Conservation (phyloP, 495 filamentous ascomycete genomes). For the Lineolata rhizophorae region DNA sequence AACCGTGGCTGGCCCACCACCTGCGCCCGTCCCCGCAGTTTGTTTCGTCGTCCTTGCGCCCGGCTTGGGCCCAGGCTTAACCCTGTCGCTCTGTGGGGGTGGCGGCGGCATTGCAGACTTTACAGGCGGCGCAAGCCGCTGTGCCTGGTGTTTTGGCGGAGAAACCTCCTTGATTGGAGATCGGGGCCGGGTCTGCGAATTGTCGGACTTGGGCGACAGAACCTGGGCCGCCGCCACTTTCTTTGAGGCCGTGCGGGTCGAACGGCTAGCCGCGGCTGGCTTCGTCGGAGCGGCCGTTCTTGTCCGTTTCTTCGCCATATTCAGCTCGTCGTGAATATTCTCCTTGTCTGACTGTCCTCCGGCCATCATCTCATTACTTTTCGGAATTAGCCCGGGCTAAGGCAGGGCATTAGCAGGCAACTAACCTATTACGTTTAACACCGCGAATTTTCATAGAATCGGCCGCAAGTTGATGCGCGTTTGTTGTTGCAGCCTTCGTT, state of each 20-base stretch:
- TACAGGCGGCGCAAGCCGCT: no score
- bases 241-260: conserved; percentile 26
- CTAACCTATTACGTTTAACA: conserved; percentile 42
- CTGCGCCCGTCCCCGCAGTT: no score
- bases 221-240: conserved; percentile 33
- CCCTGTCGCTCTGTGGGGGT: no score
- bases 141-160: no score
- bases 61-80: no score
- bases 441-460: conserved; percentile 14
- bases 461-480: conserved; percentile 7
- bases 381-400: no score
- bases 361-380: conserved; percentile 42
- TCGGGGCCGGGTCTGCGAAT: no score
- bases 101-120: conserved; percentile 2
- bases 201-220: conserved; percentile 62
- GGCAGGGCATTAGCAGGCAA: conserved; percentile 2
- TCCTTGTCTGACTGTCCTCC: conserved; percentile 41
- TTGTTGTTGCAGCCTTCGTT: conserved; percentile 4
- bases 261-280: conserved; percentile 13
- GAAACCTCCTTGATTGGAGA: no score
- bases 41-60: no score
- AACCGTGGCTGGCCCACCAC: no score
- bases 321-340: conserved; percentile 31
- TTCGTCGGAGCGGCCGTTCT: conserved; percentile 16
- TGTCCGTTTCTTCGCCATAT: conserved; percentile 32